Evolutionary conservation across 2,329 filamentous ascomycete genomes (phyloP).

Genomic region (Colletotrichum ledebouriae): DNA sequence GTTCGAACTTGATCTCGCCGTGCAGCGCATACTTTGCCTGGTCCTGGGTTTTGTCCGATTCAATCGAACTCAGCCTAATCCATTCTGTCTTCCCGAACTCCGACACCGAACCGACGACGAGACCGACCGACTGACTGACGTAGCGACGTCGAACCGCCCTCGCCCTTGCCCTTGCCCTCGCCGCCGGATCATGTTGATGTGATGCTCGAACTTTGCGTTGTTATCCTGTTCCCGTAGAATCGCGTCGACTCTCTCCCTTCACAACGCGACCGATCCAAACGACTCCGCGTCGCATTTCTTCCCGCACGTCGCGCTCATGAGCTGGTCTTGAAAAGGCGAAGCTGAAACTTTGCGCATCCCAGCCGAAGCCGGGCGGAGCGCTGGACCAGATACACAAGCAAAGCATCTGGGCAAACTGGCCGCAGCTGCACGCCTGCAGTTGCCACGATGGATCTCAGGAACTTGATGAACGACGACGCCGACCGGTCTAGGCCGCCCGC

Average conservation of each 20-base stretch:
- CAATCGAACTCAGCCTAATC: constrained; percentile 15
- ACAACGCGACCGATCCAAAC: constrained; percentile 7
- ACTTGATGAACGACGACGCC: constrained; percentile 67
- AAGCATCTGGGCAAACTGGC: constrained; percentile 19
- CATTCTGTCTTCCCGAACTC: constrained; percentile 21
- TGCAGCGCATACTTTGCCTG: constrained; percentile 26
- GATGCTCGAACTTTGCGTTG: constrained; percentile 28
- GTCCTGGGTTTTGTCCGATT: constrained; percentile 8
- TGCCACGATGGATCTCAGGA: constrained; percentile 63
- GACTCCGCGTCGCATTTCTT: constrained; percentile 1
- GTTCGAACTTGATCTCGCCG: not conserved
- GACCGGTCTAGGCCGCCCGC: constrained; percentile 54
- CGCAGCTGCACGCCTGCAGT: constrained; percentile 11
- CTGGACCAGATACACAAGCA: constrained; percentile 21
- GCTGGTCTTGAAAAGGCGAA: constrained; percentile 31
- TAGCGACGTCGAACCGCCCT: not conserved
- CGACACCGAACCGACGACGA: constrained; percentile 19
- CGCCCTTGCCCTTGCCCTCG: constrained; percentile 9
- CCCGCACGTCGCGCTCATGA: constrained; percentile 38
- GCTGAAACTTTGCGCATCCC: constrained; percentile 37
- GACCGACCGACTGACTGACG: constrained; percentile 13
- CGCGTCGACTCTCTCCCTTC: not conserved
- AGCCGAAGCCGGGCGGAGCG: constrained; percentile 39
- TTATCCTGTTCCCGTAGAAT: constrained; percentile 19
- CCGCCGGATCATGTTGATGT: constrained; percentile 33